Conservation (phyloP, 257 asterid species). For the Ophiorrhiza pumila region DNA sequence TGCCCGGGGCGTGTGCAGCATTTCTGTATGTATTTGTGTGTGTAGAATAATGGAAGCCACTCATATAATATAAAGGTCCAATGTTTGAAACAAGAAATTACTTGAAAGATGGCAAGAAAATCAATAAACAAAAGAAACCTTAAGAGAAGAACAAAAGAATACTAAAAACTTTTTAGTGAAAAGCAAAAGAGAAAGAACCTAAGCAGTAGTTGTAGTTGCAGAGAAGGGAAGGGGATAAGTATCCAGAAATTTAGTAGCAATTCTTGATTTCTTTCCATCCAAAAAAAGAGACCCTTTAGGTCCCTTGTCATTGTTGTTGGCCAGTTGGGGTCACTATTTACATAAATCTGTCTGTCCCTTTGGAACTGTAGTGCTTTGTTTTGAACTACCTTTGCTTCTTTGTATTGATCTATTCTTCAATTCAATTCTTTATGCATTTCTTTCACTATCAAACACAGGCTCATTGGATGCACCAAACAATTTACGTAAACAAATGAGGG, state of each 20-base stretch:
- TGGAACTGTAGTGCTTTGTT: slow-evolving; percentile 23
- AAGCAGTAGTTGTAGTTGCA: not conserved
- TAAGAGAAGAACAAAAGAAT: not conserved
- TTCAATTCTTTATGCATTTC: slow-evolving; percentile 24
- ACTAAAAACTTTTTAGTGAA: not conserved
- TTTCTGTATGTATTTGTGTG: no score
- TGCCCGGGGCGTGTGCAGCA: no score
- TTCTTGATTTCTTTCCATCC: slow-evolving; percentile 19
- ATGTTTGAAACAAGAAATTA: no score
- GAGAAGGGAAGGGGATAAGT: slow-evolving; percentile 26
- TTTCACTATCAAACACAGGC: slow-evolving; percentile 25
- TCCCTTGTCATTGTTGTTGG: slow-evolving; percentile 34
- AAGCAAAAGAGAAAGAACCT: slow-evolving; percentile 1
- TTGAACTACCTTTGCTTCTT: slow-evolving; percentile 23
- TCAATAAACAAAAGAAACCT: not conserved
- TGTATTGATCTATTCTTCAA: slow-evolving; percentile 21
- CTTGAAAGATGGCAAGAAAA: not conserved
- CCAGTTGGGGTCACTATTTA: slow-evolving; percentile 30
- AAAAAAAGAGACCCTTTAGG: slow-evolving; percentile 27
- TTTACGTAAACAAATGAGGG: slow-evolving; percentile 8
- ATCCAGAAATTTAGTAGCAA: slow-evolving; percentile 13
- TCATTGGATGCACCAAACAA: slow-evolving; percentile 40
- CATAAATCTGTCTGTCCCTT: slow-evolving; percentile 25
- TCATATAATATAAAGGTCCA: no score
- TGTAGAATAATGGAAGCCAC: no score